Evolutionary conservation across 139 green algal species (phyloP).

Genomic region (Chlamydomonas incerta): DNA sequence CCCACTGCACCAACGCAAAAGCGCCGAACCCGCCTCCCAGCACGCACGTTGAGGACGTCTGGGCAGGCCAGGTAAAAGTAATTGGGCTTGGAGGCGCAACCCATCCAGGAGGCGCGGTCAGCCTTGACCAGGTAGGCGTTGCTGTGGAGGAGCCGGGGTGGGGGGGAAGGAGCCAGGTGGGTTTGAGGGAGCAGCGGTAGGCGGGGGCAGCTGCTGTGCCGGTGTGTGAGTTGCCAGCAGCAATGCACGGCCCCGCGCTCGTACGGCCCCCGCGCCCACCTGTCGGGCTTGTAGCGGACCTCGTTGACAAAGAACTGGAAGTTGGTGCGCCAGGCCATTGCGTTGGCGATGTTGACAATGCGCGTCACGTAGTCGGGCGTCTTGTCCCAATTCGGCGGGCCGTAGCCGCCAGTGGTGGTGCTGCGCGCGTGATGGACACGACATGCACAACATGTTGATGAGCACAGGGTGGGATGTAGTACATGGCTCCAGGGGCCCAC

Average conservation of each 20-base stretch:
- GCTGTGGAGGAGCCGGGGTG: too few species aligned
- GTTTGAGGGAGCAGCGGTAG: too few species aligned
- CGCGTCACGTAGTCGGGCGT: neutral
- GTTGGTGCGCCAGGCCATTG: constrained; percentile 2
- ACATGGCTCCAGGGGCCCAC: too few species aligned
- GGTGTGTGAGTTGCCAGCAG: too few species aligned
- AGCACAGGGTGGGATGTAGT: too few species aligned
- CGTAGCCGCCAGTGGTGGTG: neutral
- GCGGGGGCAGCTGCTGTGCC: too few species aligned
- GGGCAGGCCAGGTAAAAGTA: constrained; percentile 14
- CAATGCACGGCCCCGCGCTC: too few species aligned
- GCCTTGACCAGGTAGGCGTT: constrained; percentile 23
- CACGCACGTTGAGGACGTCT: neutral
- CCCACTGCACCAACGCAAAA: too few species aligned
- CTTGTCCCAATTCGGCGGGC: neutral
- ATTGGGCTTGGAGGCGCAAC: neutral
- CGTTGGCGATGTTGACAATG: neutral
- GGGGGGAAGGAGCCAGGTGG: neutral
- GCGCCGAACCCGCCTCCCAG: too few species aligned
- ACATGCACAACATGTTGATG: too few species aligned
- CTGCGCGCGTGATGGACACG: too few species aligned
- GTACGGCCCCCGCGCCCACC: neutral
- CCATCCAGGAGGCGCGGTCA: neutral
- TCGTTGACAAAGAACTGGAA: constrained; percentile 31
- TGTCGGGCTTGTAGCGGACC: constrained; percentile 6